phyloP scores from a whole-genome alignment of 768 basidiomycete species.

The Leccinum olivaceopallidum region DNA sequence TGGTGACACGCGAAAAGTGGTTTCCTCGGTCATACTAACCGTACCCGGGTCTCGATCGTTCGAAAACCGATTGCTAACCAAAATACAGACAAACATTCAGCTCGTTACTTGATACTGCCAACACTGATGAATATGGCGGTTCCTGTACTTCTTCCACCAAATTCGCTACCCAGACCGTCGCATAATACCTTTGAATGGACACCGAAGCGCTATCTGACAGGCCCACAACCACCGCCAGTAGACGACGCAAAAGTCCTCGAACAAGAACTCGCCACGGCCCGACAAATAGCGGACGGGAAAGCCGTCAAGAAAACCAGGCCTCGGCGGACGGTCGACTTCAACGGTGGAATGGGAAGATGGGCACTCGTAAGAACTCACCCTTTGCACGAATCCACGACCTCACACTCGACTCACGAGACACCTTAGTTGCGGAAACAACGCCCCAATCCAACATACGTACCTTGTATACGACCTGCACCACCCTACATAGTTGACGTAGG shows the following conservation, averaged over 20 bases:
- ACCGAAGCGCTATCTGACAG: slow-evolving; percentile 65
- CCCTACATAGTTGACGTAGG: slow-evolving; percentile 89
- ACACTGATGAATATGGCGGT: slow-evolving; percentile 30
- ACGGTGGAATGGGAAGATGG: slow-evolving; percentile 87
- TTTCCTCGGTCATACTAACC: too few species aligned
- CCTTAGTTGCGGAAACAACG: slow-evolving; percentile 72
- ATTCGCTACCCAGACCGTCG: slow-evolving; percentile 36
- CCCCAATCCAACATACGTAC: slow-evolving; percentile 74
- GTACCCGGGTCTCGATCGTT: too few species aligned
- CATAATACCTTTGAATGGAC: slow-evolving; percentile 67
- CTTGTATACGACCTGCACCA: slow-evolving; percentile 78
- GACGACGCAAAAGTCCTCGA: slow-evolving; percentile 79
- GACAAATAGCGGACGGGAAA: slow-evolving; percentile 77
- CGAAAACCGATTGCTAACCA: too few species aligned
- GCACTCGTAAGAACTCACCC: slow-evolving; percentile 56
- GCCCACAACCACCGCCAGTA: slow-evolving; percentile 72
- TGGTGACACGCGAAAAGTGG: too few species aligned
- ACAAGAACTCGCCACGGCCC: slow-evolving; percentile 73
- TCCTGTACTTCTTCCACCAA: slow-evolving; percentile 57
- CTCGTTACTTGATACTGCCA: not conserved
- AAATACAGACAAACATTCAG: too few species aligned
- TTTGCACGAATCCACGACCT: not conserved
- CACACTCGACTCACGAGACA: not conserved
- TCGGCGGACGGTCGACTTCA: slow-evolving; percentile 92
- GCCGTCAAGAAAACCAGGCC: slow-evolving; percentile 90